Conservation (phyloP, 208 protist genomes). For the Kentomonas sorsogonicus region DNA sequence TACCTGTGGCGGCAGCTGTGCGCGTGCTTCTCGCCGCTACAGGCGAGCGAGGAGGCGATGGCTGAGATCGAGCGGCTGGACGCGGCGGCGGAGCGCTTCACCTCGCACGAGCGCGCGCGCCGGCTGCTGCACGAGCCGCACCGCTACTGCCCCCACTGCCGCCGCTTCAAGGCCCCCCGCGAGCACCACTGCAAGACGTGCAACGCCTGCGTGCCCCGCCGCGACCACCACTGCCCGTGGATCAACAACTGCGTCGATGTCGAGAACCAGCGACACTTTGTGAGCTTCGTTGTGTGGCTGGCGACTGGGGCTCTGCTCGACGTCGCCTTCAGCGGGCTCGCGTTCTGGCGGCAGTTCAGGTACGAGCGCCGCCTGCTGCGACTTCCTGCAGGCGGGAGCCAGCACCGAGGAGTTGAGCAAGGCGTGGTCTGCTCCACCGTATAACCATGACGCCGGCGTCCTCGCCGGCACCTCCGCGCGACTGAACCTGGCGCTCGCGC, state of each 20-base stretch:
- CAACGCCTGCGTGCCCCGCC: slow-evolving; percentile 62
- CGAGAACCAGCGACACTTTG: slow-evolving; percentile 82
- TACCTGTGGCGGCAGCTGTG: not conserved
- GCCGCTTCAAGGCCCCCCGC: slow-evolving; percentile 76
- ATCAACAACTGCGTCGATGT: slow-evolving; percentile 86
- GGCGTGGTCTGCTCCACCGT: too few species aligned
- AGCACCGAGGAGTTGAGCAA: slow-evolving; percentile 4
- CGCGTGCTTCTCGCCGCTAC: not conserved
- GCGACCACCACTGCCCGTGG: slow-evolving; percentile 92
- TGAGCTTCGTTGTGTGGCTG: slow-evolving; percentile 60
- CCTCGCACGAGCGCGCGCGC: slow-evolving; percentile 19
- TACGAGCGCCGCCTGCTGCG: slow-evolving; percentile 14
- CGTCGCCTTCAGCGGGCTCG: slow-evolving; percentile 25
- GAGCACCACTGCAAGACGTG: slow-evolving; percentile 86
- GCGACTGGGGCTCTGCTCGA: slow-evolving; percentile 28
- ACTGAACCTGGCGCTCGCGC: slow-evolving; percentile 25
- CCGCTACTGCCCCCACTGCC: slow-evolving; percentile 59
- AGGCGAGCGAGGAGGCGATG: slow-evolving; percentile 8
- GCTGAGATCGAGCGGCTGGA: slow-evolving; percentile 39
- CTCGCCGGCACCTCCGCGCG: too few species aligned
- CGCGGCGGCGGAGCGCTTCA: slow-evolving; percentile 18
- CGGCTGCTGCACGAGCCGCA: slow-evolving; percentile 53
- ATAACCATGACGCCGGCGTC: too few species aligned
- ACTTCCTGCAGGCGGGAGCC: slow-evolving; percentile 7
- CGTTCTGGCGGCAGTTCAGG: slow-evolving; percentile 12